Base-by-base conservation (phyloP, 2,329 filamentous ascomycete species). In the Aureobasidium lini region DNA sequence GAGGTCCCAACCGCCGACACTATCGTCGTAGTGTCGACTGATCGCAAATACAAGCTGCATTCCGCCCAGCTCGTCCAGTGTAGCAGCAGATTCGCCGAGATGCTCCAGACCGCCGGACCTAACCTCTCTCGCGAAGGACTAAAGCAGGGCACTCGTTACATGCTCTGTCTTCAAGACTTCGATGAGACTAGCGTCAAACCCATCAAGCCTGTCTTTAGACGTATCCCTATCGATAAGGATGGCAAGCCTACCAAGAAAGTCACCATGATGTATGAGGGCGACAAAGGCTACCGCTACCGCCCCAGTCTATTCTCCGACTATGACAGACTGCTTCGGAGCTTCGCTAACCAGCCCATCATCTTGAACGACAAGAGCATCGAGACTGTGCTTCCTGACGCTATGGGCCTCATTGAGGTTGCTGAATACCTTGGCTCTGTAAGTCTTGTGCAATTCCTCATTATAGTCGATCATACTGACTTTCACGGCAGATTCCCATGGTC, bases 351-450 rank as follows among this genome's bases (percentile, higher is more conserved):
- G 18, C 66, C 72, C 1, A 67, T 79, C 36, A 61, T 69, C 9
- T 69, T 81, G 42, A 72, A 73, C 57, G 70, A 76, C 61, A 65
- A 66, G 4, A 66, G 67, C 39, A 72, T 81, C 59, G 64, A 64
- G 7, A 62, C 67, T 7, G 69, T 77, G 0, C 69, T 81, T n/a
- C 59, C 64, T 1, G 72, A 74, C 46, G 74, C 74, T 18, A 66
- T 75, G 34, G 69, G 70, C 4, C 67, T 81, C 8, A 68, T 77
- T 47, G 68, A 75, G 13, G 73, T 79, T 11, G 76, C 77, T 1
- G 77, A 80, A 60, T 75, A 76, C 47, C 72, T 82, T 4, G 69
- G 73, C 15, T 75, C 76, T 40, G 70, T 74, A 15, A 60, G 68
- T 64, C 1, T 8, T 39, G 4, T 40, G 13, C 28, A 31, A 3